Conservation (phyloP, 345 rosid genomes). For the Alliaria petiolata region DNA sequence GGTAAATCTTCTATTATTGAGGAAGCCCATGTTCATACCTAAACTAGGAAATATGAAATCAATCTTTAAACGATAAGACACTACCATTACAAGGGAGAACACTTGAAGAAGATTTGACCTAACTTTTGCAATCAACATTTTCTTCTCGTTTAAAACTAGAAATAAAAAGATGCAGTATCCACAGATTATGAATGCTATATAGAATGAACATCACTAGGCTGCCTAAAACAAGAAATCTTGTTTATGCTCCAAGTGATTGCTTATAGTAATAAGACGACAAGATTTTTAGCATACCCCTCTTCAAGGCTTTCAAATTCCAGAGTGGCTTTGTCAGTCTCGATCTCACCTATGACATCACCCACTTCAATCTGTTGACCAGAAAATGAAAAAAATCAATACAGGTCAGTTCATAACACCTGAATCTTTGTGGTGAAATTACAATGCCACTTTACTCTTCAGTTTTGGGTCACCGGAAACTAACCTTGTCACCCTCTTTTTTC, state of each 20-base stretch:
- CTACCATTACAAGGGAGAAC: slow-evolving; percentile 1
- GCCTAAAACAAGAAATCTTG: background rate
- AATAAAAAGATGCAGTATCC: background rate
- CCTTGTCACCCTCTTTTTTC: slow-evolving; percentile 98
- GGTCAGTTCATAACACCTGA: background rate
- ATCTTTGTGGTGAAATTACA: slow-evolving; percentile 1
- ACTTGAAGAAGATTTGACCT: background rate
- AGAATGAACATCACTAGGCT: slow-evolving; percentile 5
- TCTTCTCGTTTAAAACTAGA: slow-evolving; percentile 2
- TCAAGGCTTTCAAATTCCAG: slow-evolving; percentile 94
- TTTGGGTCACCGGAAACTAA: slow-evolving; percentile 31
- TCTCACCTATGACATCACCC: slow-evolving; percentile 94
- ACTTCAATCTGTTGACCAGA: slow-evolving; percentile 77
- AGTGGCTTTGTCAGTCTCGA: slow-evolving; percentile 98
- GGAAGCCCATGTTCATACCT: slow-evolving; percentile 7
- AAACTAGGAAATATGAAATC: slow-evolving; percentile 9
- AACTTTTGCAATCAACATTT: slow-evolving; percentile 3
- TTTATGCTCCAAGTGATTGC: background rate
- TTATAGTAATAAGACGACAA: background rate
- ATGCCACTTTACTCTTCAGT: slow-evolving; percentile 15
- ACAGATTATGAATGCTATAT: slow-evolving; percentile 11
- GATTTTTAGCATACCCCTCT: slow-evolving; percentile 64
- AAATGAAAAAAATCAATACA: slow-evolving; percentile 24
- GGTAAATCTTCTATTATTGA: background rate
- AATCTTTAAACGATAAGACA: background rate